Percentiles rank a stretch among this genome's conserved stretches.
Conservation (phyloP, 176 grass and related monocot species). For the Raddia guianensis region DNA sequence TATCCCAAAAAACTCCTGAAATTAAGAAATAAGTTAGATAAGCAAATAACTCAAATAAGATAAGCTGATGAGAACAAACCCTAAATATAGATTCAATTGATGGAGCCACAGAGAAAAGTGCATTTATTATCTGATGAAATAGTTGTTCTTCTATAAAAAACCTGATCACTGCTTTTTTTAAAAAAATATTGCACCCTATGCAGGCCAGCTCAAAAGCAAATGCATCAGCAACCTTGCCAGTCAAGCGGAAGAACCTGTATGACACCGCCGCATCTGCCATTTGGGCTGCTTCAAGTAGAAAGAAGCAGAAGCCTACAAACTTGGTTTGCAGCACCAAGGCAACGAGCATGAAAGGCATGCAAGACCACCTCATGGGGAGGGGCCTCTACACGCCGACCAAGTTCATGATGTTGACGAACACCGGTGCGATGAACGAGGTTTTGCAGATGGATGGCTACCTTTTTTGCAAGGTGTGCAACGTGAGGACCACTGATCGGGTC, state of each 20-base stretch:
- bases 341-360: constrained; percentile 7
- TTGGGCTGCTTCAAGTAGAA: background rate
- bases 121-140: too few relatives aligned
- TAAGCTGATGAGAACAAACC: too few relatives aligned
- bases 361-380: constrained; percentile 40
- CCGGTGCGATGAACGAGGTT: background rate
- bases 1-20: too few relatives aligned
- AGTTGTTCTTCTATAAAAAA: too few relatives aligned
- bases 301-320: constrained; percentile 17
- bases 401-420: background rate
- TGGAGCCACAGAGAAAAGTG: too few relatives aligned
- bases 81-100: too few relatives aligned
- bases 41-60: too few relatives aligned
- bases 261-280: background rate
- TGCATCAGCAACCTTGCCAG: background rate
- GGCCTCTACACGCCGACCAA: constrained; percentile 25
- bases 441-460: constrained; percentile 50
- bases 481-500: background rate
- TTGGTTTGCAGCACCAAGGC: constrained; percentile 33
- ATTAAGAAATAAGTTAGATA: too few relatives aligned
- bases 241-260: constrained; percentile 34
- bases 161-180: too few relatives aligned
- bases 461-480: constrained; percentile 42
- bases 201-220: background rate
- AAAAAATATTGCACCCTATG: background rate